Conservation (phyloP, 148 eudicot species). For the Pouteria glomerata region DNA sequence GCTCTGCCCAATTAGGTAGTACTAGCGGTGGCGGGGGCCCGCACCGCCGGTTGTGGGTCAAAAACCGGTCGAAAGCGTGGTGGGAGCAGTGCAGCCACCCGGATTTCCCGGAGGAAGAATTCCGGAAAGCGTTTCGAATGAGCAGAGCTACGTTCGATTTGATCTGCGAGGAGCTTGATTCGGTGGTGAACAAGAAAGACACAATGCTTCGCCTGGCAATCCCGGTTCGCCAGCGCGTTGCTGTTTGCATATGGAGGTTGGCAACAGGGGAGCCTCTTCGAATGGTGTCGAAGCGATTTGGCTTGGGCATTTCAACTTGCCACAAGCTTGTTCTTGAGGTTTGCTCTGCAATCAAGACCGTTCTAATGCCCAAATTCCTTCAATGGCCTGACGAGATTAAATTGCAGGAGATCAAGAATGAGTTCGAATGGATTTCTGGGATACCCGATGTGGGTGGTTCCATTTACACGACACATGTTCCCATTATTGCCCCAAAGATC, state of each 20-base stretch:
- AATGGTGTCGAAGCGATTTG: slow-evolving; percentile 73
- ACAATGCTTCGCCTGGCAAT: slow-evolving; percentile 77
- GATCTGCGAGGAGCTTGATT: slow-evolving; percentile 69
- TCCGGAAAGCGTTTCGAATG: slow-evolving; percentile 67
- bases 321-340: slow-evolving; percentile 91
- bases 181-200: slow-evolving; percentile 73
- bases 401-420: slow-evolving; percentile 34
- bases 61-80: slow-evolving; percentile 76
- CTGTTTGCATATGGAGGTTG: slow-evolving; percentile 80
- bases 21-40: too few species aligned
- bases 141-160: slow-evolving; percentile 69
- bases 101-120: slow-evolving; percentile 69
- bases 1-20: too few species aligned
- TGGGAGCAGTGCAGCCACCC: slow-evolving; percentile 80
- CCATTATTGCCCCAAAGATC: slow-evolving; percentile 90
- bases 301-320: slow-evolving; percentile 90
- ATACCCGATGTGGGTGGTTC: slow-evolving; percentile 86
- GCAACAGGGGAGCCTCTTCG: slow-evolving; percentile 92
- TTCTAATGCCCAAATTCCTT: slow-evolving; percentile 74
- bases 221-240: slow-evolving; percentile 82
- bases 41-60: slow-evolving; percentile 27
- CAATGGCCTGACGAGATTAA: slow-evolving; percentile 67
- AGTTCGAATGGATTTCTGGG: slow-evolving; percentile 55
- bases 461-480: slow-evolving; percentile 87
- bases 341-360: slow-evolving; percentile 71